Evolutionary conservation across 768 basidiomycete species (phyloP).

Genomic region (Trametes villosa): DNA sequence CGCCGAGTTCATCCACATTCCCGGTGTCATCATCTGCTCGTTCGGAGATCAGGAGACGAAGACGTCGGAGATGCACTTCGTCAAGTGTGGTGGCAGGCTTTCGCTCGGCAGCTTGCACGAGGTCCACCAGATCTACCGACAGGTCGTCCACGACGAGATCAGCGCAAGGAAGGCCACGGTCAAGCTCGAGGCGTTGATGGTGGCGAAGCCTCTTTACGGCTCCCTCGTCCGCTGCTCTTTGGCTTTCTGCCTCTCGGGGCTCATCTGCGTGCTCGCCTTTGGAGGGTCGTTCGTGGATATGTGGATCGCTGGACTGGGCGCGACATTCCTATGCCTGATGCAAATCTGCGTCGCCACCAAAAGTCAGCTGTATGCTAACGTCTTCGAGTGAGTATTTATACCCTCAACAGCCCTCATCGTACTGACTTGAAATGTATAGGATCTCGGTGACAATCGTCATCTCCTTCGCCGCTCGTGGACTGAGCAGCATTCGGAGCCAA

Average conservation of each 20-base stretch:
- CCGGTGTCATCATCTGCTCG: constrained; percentile 80
- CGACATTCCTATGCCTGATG: constrained; percentile 67
- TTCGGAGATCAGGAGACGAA: constrained; percentile 92
- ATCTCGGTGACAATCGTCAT: constrained; percentile 83
- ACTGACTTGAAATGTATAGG: constrained; percentile 42
- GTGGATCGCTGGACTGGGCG: constrained; percentile 76
- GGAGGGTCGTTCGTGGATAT: constrained; percentile 85
- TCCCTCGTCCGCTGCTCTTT: constrained; percentile 64
- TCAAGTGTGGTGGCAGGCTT: constrained; percentile 77
- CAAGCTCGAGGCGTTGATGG: constrained; percentile 65
- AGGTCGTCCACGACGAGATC: constrained; percentile 91
- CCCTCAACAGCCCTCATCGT: background rate
- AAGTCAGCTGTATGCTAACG: constrained; percentile 84
- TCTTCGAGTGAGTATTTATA: constrained; percentile 75
- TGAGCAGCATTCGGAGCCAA: constrained; percentile 76
- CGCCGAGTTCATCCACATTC: constrained; percentile 89
- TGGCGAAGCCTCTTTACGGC: constrained; percentile 66
- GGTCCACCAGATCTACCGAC: constrained; percentile 83
- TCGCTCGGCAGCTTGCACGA: constrained; percentile 85
- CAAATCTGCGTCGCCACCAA: constrained; percentile 76
- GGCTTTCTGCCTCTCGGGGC: constrained; percentile 69
- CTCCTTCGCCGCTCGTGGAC: constrained; percentile 78
- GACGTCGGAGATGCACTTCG: constrained; percentile 86
- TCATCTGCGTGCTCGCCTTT: constrained; percentile 87
- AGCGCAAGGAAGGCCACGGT: constrained; percentile 77